Base-by-base conservation (phyloP, 768 basidiomycete genomes). In the Botryobasidium botryosum region DNA sequence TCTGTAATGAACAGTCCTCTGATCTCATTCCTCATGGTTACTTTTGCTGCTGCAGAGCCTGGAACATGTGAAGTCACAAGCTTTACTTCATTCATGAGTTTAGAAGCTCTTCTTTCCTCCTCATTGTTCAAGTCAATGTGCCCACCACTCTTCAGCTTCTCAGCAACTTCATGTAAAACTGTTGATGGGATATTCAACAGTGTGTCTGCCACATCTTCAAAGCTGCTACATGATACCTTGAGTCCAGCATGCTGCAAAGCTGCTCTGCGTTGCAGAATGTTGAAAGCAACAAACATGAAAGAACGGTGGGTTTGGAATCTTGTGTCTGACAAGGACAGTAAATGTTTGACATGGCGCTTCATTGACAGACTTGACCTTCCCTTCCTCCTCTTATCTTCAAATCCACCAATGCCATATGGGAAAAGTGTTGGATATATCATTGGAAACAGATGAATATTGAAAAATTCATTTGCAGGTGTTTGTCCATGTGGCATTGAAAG, bases 351-450 rank as follows among this genome's bases (percentile, higher is more conserved):
- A 15, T 51, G 47, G 12, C 2, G 12, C 35, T 42, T 20, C 49
- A 28, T 7, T 18, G 24, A 12, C 50, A 13, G 2, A 17, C 18
- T 15, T n/a, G 2, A 3, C 6, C 43, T 23, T 6, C 5, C 3
- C n/a, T n/a, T n/a, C n/a, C n/a, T n/a, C n/a, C n/a, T n/a, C n/a
- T 27, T 6, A 26, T 46, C 26, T 17, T 55, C 47, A n/a, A 54
- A 51, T 0, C 54, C 51, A 1, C 54, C 54, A 6, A 39, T 2
- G 2, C 51, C 53, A 40, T 48, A 55, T 10, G 54, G 54, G 39
- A 48, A 55, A 0, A 55, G 33, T 10, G 51, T 55, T 2, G 54
- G 54, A 42, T 52, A 54, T 5, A 54, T 35, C 51, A 51, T 29
- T 1, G 47, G 53, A 33, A 55, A 51, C 1, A 55, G 24, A 3